Conservation (phyloP, 345 rosid species). For the Syzygium jambos region DNA sequence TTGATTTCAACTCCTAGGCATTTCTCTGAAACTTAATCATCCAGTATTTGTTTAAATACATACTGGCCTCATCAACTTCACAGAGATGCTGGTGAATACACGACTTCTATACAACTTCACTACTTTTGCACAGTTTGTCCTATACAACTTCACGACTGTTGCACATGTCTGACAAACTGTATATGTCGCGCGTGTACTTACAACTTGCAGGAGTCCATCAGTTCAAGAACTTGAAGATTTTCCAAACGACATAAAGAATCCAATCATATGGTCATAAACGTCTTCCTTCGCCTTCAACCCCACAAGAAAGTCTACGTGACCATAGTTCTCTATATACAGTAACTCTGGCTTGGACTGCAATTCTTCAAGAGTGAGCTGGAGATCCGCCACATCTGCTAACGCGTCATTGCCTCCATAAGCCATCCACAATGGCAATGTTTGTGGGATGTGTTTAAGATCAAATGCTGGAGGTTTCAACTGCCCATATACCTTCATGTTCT, state of each 20-base stretch:
- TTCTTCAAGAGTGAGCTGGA: constrained; percentile 51
- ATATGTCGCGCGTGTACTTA: not conserved
- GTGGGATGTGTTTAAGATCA: constrained; percentile 52
- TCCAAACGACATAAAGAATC: constrained; percentile 48
- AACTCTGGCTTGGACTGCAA: constrained; percentile 47
- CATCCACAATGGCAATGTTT: constrained; percentile 80
- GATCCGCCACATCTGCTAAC: constrained; percentile 61
- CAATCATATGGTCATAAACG: constrained; percentile 43
- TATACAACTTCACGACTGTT: not conserved
- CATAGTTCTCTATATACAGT: constrained; percentile 65
- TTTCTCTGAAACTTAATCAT: not conserved
- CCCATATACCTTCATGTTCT: constrained; percentile 53
- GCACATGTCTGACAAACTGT: not conserved
- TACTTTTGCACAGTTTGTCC: not conserved
- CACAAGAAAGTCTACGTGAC: constrained; percentile 63
- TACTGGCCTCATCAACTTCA: not conserved
- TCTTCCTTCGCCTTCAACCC: constrained; percentile 56
- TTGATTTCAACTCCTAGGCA: not conserved
- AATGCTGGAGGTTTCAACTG: constrained; percentile 55
- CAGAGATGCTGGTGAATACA: not conserved
- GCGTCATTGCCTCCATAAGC: constrained; percentile 74
- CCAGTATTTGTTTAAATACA: not conserved
- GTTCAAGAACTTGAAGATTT: constrained; percentile 30
- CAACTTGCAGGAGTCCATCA: not conserved
- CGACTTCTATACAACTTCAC: not conserved